Base-by-base conservation (phyloP, 2,329 filamentous ascomycete genomes). In the Aspergillus novoparasiticus region DNA sequence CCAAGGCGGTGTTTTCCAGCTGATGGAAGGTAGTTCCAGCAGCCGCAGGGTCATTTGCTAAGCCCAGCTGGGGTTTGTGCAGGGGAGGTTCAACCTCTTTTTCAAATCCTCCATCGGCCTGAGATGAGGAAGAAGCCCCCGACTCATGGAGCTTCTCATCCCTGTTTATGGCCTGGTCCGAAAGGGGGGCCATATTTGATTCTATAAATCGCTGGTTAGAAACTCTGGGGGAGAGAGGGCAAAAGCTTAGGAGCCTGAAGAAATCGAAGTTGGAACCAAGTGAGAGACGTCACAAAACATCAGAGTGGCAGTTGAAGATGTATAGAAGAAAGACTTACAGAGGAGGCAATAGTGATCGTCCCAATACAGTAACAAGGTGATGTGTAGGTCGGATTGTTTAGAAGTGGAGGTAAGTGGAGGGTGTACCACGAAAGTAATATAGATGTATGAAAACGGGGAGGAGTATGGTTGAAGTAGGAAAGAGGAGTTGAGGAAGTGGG, bases 111-210 rank as follows among this genome's bases (percentile, higher is more conserved):
- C 65, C 68, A 57, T 77, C 74, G 8, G 67, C 69, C n/a, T 76
- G 72, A 14, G 75, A 73, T 4, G 72, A 68, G 32, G 73, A 75
- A 0, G 75, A 78, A n/a, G 69, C 65, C 54, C 76, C 76, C 5
- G 75, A 76, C 34, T 73, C 67, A 32, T 70, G 71, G 14, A 68
- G 59, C 34, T 68, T 73, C 55, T 77, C 75, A 19, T 64, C 62
- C 39, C 53, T 65, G n/a, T 63, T 64, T 28, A 63, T 64, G 34
- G 61, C 57, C 34, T 64, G 72, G 46, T 63, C 70, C 48, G 64
- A 57, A 48, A 32, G 45, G 46, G 51, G 62, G 21, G 67, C 60
- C 72, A 74, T 74, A 36, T 59, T 68, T 66, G 57, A 41, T 30
- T 30, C 45, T 58, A 43, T 34, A 6, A 16, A 46, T 19, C 12